These are phyloP conservation scores for Apiotrichum sp. DNA, from an alignment of 1,284 basidiomycete species.

Conservation along the genomic window DNA sequence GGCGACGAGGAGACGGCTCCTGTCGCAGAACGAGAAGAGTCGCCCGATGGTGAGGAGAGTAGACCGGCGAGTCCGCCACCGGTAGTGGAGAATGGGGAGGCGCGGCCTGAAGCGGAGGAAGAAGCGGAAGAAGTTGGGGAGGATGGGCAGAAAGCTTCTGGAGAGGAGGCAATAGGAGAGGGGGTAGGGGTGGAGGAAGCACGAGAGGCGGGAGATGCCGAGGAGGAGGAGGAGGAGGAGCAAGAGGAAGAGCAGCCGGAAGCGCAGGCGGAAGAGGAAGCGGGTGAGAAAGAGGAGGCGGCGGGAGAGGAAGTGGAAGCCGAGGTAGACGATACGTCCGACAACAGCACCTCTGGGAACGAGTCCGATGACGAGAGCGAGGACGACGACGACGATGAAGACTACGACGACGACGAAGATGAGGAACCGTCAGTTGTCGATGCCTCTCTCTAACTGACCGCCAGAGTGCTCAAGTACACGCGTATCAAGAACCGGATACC, in stretches of 20 bases:
- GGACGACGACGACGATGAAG: slow-evolving; percentile 8
- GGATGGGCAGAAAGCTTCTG: no score
- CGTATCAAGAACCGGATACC: slow-evolving; percentile 66
- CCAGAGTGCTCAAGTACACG: slow-evolving; percentile 75
- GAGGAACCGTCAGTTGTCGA: slow-evolving; percentile 40
- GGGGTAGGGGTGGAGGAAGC: neutral
- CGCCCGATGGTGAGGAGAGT: no score
- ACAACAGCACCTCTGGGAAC: slow-evolving; percentile 5
- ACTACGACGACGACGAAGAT: slow-evolving; percentile 36
- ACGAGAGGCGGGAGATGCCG: neutral
- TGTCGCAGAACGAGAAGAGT: no score
- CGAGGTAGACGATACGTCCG: slow-evolving; percentile 54
- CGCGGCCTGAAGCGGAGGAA: neutral
- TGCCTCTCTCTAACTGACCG: slow-evolving; percentile 4
- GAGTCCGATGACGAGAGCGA: slow-evolving; percentile 16
- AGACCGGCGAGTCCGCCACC: no score
- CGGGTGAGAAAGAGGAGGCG: slow-evolving; percentile 22
- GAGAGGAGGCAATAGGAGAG: neutral
- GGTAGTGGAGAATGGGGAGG: neutral
- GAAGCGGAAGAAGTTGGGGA: neutral
- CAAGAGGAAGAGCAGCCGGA: slow-evolving; percentile 1
- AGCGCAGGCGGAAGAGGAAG: neutral
- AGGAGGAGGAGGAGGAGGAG: neutral
- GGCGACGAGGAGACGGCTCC: no score
- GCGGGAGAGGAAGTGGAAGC: slow-evolving; percentile 41